These are phyloP conservation scores for Trichomonascus vanleenenianus DNA, from an alignment of 805 yeast species.

Conservation along the genomic window DNA sequence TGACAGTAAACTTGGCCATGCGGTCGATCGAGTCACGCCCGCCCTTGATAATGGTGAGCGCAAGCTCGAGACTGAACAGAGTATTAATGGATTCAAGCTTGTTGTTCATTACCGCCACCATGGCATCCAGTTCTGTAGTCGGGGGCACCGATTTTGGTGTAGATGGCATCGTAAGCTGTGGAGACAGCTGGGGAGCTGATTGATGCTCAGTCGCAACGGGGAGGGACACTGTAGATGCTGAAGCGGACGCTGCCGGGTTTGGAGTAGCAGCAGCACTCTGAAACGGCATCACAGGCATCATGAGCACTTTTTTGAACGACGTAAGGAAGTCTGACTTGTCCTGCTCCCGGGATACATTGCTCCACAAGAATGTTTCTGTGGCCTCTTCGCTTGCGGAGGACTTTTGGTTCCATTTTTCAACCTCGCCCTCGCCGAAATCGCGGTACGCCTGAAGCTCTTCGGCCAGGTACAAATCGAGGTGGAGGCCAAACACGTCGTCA, in stretches of 20 bases:
- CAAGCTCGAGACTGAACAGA: conserved; percentile 73
- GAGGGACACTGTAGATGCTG: neutral
- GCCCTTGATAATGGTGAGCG: conserved; percentile 59
- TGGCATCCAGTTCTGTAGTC: conserved; percentile 67
- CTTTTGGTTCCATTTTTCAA: conserved; percentile 25
- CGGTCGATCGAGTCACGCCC: conserved; percentile 60
- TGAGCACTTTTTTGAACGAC: conserved; percentile 42
- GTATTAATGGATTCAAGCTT: conserved; percentile 70
- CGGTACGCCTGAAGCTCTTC: conserved; percentile 25
- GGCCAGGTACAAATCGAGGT: conserved; percentile 24
- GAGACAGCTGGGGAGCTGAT: neutral
- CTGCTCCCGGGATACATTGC: conserved; percentile 37
- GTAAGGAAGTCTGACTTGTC: conserved; percentile 46
- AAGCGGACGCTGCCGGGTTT: conserved; percentile 2
- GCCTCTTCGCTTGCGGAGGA: conserved; percentile 40
- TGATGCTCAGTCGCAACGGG: neutral
- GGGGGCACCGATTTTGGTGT: conserved; percentile 21
- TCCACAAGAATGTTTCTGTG: conserved; percentile 40
- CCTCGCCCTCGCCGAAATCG: conserved; percentile 21
- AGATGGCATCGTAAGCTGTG: neutral
- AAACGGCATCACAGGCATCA: conserved; percentile 25
- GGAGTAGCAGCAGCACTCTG: conserved; percentile 6
- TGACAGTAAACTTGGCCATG: conserved; percentile 38
- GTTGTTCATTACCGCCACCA: conserved; percentile 65
- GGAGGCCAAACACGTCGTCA: conserved; percentile 20